Percentiles rank a stretch among this genome's conserved stretches.
Evolutionary conservation across 768 basidiomycete species (phyloP).

Genomic region (Kwoniella bestiolae): DNA sequence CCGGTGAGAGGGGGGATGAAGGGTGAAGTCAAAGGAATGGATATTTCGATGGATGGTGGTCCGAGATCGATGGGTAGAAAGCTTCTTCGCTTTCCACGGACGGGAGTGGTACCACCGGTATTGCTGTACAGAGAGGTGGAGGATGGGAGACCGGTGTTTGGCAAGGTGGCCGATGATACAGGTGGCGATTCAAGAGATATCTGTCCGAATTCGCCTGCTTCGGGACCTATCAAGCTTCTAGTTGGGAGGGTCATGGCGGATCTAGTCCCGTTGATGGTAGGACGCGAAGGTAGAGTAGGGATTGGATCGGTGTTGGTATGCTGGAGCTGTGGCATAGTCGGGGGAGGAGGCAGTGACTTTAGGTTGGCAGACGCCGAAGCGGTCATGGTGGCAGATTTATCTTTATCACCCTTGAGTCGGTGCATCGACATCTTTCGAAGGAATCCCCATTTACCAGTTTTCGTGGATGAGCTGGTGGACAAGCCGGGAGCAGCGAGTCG

Average conservation of each 20-base stretch:
- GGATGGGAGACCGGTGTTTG: conserved; percentile 26
- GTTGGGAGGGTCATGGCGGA: conserved; percentile 49
- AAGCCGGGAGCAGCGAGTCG: conserved; percentile 20
- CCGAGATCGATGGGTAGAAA: conserved; percentile 80
- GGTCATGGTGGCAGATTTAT: conserved; percentile 32
- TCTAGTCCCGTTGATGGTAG: conserved; percentile 23
- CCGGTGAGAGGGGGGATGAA: conserved; percentile 61
- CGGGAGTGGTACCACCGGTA: conserved; percentile 34
- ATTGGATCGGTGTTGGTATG: conserved; percentile 39
- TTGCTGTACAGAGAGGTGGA: conserved; percentile 15
- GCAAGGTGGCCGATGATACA: conserved; percentile 7
- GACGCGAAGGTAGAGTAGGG: conserved; percentile 29
- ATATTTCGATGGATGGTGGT: conserved; percentile 66
- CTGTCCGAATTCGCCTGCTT: conserved; percentile 43
- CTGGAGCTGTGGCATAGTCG: conserved; percentile 22
- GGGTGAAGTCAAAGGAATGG: conserved; percentile 67
- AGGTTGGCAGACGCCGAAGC: conserved; percentile 42
- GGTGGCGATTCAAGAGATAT: background rate
- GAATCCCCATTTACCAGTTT: conserved; percentile 87
- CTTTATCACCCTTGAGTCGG: conserved; percentile 66
- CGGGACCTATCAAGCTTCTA: conserved; percentile 9
- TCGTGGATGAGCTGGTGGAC: conserved; percentile 48
- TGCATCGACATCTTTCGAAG: conserved; percentile 99
- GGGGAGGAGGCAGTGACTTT: conserved; percentile 33
- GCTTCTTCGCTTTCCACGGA: conserved; percentile 75